Percentiles rank a stretch among this genome's conserved stretches.
These are phyloP conservation scores for Epichloe scottii DNA, from an alignment of 2,329 filamentous ascomycete genomes.

Conservation along the genomic window DNA sequence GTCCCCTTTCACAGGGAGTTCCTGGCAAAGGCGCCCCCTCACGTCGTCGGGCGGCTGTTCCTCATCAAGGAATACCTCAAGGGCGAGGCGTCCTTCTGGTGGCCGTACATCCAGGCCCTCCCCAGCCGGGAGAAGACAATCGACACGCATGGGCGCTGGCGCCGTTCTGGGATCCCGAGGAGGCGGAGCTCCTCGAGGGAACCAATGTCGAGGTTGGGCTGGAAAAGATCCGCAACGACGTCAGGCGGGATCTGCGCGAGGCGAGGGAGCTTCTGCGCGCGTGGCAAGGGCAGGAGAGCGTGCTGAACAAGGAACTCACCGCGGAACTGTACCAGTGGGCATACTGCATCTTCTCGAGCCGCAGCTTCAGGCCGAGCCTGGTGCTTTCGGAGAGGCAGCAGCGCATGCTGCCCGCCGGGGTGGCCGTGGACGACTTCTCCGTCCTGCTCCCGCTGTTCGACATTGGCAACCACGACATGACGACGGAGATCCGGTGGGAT, in stretches of 20 bases:
- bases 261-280: constrained; percentile 25
- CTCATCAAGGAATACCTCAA: constrained; percentile 55
- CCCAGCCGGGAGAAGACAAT: constrained; percentile 40
- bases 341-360: constrained; percentile 50
- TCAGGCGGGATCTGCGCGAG: constrained; percentile 33
- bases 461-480: constrained; percentile 57
- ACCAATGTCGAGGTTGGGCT: constrained; percentile 40
- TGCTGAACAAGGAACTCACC: constrained; percentile 23
- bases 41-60: constrained; percentile 55
- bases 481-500: constrained; percentile 47
- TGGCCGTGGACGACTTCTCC: constrained; percentile 45
- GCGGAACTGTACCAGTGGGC: constrained; percentile 50
- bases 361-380: constrained; percentile 51
- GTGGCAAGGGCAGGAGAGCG: constrained; percentile 13
- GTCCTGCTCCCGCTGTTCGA: constrained; percentile 60
- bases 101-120: constrained; percentile 54
- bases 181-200: constrained; percentile 43
- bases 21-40: constrained; percentile 35
- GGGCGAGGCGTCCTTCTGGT: constrained; percentile 49
- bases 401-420: constrained; percentile 17
- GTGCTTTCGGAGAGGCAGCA: constrained; percentile 29
- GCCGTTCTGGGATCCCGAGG: constrained; percentile 50
- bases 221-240: constrained; percentile 31
- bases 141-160: constrained; percentile 40
- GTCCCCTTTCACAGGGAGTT: constrained; percentile 35